Conservation (phyloP, 495 filamentous ascomycete species). For the Lepidopterella palustris region DNA sequence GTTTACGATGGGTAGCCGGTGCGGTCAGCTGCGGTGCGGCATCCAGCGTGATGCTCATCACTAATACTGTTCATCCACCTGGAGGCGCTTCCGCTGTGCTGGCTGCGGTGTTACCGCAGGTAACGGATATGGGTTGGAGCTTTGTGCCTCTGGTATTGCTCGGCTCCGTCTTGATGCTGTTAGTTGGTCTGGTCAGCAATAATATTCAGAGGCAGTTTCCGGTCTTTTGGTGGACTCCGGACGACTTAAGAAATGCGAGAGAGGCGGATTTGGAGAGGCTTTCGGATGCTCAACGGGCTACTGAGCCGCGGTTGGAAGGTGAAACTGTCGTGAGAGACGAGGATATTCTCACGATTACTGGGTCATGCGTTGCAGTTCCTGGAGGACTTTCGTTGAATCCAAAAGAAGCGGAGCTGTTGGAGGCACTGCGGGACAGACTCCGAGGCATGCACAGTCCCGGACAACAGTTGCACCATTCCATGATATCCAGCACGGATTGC, state of each 20-base stretch:
- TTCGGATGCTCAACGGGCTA: slow-evolving; percentile 1
- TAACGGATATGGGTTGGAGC: slow-evolving; percentile 63
- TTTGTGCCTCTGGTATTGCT: slow-evolving; percentile 62
- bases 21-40: slow-evolving; percentile 64
- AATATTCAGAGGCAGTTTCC: slow-evolving; percentile 74
- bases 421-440: slow-evolving; percentile 36
- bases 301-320: background rate
- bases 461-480: background rate
- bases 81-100: slow-evolving; percentile 82
- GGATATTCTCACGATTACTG: background rate
- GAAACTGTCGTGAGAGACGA: background rate
- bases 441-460: background rate
- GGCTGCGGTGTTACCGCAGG: slow-evolving; percentile 55
- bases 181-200: slow-evolving; percentile 61
- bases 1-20: slow-evolving; percentile 59
- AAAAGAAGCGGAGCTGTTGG: slow-evolving; percentile 41
- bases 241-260: slow-evolving; percentile 25
- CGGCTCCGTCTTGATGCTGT: slow-evolving; percentile 58
- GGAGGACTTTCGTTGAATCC: slow-evolving; percentile 29
- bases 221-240: slow-evolving; percentile 68
- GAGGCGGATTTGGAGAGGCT: slow-evolving; percentile 25
- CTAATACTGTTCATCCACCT: slow-evolving; percentile 77
- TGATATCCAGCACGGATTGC: background rate
- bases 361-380: background rate
- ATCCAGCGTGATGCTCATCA: slow-evolving; percentile 66